These are phyloP conservation scores for Arabidopsis arenosa DNA, from an alignment of 345 rosid genomes.

Conservation along the genomic window DNA sequence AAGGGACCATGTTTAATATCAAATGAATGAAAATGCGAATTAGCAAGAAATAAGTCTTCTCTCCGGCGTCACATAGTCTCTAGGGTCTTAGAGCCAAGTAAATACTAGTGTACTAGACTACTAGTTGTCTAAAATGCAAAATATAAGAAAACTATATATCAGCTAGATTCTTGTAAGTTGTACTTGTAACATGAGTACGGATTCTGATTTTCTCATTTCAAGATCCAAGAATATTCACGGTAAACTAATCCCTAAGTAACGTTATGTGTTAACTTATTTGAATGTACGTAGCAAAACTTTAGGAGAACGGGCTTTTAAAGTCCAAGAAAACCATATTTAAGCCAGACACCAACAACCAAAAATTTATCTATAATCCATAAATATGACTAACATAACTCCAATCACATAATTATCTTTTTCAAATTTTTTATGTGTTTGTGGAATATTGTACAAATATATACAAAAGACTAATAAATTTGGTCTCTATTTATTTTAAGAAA, in stretches of 20 bases:
- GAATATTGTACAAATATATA: conserved; percentile 10
- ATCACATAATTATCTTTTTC: conserved; percentile 14
- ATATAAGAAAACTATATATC: not conserved
- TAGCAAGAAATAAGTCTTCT: conserved; percentile 10
- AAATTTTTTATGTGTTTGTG: conserved; percentile 16
- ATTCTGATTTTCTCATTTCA: conserved; percentile 32
- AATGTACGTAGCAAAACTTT: not conserved
- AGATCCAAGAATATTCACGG: conserved; percentile 37
- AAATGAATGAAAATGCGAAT: conserved; percentile 12
- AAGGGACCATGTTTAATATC: not conserved
- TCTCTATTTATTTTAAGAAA: not conserved
- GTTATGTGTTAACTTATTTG: conserved; percentile 17
- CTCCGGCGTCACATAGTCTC: not conserved
- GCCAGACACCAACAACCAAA: conserved; percentile 12
- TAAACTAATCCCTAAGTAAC: not conserved
- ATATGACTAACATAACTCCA: conserved; percentile 11
- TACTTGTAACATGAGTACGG: conserved; percentile 7
- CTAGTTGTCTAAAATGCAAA: not conserved
- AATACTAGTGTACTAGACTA: not conserved
- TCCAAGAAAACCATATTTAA: conserved; percentile 3
- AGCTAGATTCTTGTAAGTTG: conserved; percentile 8
- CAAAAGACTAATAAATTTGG: no score
- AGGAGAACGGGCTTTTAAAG: conserved; percentile 12
- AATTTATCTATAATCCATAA: not conserved
- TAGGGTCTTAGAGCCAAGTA: not conserved